Percentiles rank a stretch among this genome's conserved stretches.
Conservation (phyloP, 352 stramenopile genomes). For the Globisporangium mamillatum region DNA sequence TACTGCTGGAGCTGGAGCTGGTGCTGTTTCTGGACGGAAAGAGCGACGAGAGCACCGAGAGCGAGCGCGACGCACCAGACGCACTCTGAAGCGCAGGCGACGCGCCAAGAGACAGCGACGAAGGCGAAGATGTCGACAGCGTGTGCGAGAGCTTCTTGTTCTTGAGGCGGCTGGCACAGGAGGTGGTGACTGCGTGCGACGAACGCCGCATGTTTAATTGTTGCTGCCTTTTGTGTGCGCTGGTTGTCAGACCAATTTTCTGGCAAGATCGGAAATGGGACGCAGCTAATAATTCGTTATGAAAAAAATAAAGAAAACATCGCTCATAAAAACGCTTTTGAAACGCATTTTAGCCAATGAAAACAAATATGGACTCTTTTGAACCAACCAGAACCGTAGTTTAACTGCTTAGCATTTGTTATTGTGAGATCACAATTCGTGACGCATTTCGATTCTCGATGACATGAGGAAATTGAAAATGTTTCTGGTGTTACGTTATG, state of each 20-base stretch:
- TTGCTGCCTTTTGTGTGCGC: too few species aligned
- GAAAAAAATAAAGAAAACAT: not conserved
- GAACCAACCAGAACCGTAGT: not conserved
- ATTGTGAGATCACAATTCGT: too few species aligned
- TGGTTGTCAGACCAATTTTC: not conserved
- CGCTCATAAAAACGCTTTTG: not conserved
- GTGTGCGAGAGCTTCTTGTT: not conserved
- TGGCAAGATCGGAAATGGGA: not conserved
- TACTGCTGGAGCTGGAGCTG: not conserved
- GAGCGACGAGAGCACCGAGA: slow-evolving; percentile 19
- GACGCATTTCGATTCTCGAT: too few species aligned
- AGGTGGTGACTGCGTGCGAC: not conserved
- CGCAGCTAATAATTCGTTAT: not conserved
- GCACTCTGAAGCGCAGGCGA: not conserved
- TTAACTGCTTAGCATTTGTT: too few species aligned
- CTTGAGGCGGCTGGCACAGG: not conserved
- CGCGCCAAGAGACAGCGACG: not conserved
- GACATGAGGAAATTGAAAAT: not conserved
- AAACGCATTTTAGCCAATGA: slow-evolving; percentile 1
- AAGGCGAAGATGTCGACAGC: not conserved
- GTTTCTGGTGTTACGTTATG: not conserved
- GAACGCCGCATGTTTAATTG: not conserved
- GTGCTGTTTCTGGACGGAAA: slow-evolving; percentile 6
- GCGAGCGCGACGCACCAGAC: slow-evolving; percentile 1
- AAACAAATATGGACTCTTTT: not conserved